These are phyloP conservation scores for Macroventuria anomochaeta DNA, from an alignment of 2,329 filamentous ascomycete genomes.

Conservation along the genomic window DNA sequence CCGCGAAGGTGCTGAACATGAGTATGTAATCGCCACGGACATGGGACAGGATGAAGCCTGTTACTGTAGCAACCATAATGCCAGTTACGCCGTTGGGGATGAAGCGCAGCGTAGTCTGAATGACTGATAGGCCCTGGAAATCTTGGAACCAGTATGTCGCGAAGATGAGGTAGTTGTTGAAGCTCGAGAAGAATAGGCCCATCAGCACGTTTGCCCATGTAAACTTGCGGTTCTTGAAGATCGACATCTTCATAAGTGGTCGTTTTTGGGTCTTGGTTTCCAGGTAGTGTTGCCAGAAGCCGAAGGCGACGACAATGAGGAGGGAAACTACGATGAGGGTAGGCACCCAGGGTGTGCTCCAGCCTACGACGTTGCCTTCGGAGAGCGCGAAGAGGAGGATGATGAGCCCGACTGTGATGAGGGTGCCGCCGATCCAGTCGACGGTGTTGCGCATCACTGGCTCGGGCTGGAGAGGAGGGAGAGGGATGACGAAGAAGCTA, in stretches of 20 bases:
- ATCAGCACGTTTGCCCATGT: slow-evolving; percentile 70
- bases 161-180: slow-evolving; percentile 72
- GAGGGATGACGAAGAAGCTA: slow-evolving; percentile 66
- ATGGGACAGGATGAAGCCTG: slow-evolving; percentile 51
- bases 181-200: slow-evolving; percentile 69
- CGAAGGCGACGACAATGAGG: slow-evolving; percentile 63
- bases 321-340: slow-evolving; percentile 65
- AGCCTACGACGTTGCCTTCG: slow-evolving; percentile 73
- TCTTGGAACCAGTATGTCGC: slow-evolving; percentile 75
- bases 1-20: slow-evolving; percentile 62
- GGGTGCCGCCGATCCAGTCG: slow-evolving; percentile 70
- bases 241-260: slow-evolving; percentile 71
- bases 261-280: slow-evolving; percentile 59
- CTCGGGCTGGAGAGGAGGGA: slow-evolving; percentile 48
- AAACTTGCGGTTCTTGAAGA: slow-evolving; percentile 67
- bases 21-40: slow-evolving; percentile 66
- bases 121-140: slow-evolving; percentile 65
- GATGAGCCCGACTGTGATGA: slow-evolving; percentile 68
- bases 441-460: slow-evolving; percentile 55
- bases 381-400: slow-evolving; percentile 71
- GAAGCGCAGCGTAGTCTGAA: slow-evolving; percentile 74
- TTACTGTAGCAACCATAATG: slow-evolving; percentile 62
- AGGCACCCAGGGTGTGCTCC: slow-evolving; percentile 68
- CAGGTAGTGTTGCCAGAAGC: slow-evolving; percentile 66
- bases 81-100: slow-evolving; percentile 70